A percentile compares a stretch with the other conserved stretches of the same genome.
phyloP scores from a whole-genome alignment of 108 stramenopile genomes.

The Cyclotella kingstonii region DNA sequence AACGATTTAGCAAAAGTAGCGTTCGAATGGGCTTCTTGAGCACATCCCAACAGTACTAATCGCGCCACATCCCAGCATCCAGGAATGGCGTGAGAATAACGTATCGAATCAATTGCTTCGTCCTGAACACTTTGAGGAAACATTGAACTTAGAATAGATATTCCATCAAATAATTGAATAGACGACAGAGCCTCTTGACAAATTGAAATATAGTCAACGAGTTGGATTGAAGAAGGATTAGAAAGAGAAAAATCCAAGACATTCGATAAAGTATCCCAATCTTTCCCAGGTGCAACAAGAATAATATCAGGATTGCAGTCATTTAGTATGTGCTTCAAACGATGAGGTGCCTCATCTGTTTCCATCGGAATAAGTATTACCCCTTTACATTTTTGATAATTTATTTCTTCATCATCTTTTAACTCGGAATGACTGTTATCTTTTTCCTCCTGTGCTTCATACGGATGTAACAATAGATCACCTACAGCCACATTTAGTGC shows the following conservation, averaged over 20 bases:
- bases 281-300: constrained; percentile 42
- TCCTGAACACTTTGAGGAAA: background rate
- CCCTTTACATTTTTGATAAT: background rate
- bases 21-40: too few species aligned
- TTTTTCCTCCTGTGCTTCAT: background rate
- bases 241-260: too few species aligned
- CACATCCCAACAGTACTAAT: constrained; percentile 19
- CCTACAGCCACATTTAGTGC: constrained; percentile 47
- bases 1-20: too few species aligned
- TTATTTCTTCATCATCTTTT: background rate
- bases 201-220: constrained; percentile 20
- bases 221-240: constrained; percentile 3
- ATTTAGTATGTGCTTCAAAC: constrained; percentile 54
- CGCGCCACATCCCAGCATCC: constrained; percentile 33
- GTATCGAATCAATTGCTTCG: background rate
- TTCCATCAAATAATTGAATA: background rate
- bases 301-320: constrained; percentile 62
- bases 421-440: background rate
- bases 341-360: constrained; percentile 64
- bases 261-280: constrained; percentile 25
- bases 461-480: constrained; percentile 3
- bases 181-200: constrained; percentile 1
- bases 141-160: constrained; percentile 1
- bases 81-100: constrained; percentile 8
- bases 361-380: constrained; percentile 72